phyloP scores from a whole-genome alignment of 164 flowering plant species.

The Pachysandra terminalis region DNA sequence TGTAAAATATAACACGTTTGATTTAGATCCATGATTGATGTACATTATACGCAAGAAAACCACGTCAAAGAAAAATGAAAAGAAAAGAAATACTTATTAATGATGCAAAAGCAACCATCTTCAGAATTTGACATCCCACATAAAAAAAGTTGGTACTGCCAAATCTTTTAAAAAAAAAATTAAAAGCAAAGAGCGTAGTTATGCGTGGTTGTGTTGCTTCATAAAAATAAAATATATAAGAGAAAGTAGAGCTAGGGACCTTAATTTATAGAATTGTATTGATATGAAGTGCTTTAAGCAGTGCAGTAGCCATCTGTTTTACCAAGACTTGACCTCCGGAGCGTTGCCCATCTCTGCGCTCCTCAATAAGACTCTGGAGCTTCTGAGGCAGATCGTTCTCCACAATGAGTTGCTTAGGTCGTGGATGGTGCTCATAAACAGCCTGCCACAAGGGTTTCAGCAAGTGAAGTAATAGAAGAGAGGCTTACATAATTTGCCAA shows the following conservation, averaged over 20 bases:
- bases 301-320: constrained; percentile 97
- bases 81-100: no score
- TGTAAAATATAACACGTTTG: no score
- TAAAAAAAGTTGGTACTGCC: no score
- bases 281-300: constrained; percentile 94
- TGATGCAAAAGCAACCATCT: no score
- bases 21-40: no score
- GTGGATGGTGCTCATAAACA: constrained; percentile 98
- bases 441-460: constrained; percentile 37
- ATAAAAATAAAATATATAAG: constrained; percentile 9
- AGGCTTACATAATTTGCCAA: background rate
- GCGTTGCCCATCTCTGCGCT: constrained; percentile 87
- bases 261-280: constrained; percentile 80
- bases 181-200: no score
- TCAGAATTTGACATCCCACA: no score
- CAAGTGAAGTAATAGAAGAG: background rate
- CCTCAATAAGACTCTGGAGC: constrained; percentile 90
- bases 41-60: no score
- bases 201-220: constrained; percentile 6
- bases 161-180: no score
- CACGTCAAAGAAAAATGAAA: no score
- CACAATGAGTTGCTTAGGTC: constrained; percentile 94
- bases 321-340: constrained; percentile 96
- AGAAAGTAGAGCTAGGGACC: background rate
- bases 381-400: constrained; percentile 96